These are phyloP conservation scores for Teunomyces lycoperdinae DNA, from an alignment of 805 yeast genomes.

Conservation along the genomic window DNA sequence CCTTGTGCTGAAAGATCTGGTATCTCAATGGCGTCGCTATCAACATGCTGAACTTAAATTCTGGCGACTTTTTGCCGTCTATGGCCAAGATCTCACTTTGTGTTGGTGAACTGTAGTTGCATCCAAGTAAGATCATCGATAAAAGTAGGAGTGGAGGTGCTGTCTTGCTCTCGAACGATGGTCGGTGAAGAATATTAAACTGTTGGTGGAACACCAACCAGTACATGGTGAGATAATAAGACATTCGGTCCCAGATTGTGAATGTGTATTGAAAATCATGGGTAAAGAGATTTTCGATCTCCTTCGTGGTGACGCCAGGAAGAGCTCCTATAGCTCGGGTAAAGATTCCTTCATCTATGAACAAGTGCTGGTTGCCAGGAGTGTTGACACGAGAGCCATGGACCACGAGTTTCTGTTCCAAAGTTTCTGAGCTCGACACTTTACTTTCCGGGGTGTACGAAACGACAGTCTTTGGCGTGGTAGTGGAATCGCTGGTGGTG, in stretches of 20 bases:
- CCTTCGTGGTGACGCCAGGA: slow-evolving; percentile 21
- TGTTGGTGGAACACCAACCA: slow-evolving; percentile 63
- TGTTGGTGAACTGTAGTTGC: slow-evolving; percentile 33
- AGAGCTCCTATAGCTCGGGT: slow-evolving; percentile 32
- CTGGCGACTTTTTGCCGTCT: slow-evolving; percentile 24
- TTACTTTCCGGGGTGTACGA: slow-evolving; percentile 4
- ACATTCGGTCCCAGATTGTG: slow-evolving; percentile 30
- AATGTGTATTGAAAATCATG: slow-evolving; percentile 19
- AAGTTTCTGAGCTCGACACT: slow-evolving; percentile 1
- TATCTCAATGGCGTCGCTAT: slow-evolving; percentile 64
- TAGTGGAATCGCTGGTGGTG: slow-evolving; percentile 22
- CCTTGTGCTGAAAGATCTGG: slow-evolving; percentile 65
- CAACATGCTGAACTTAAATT: slow-evolving; percentile 40
- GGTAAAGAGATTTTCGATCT: slow-evolving; percentile 25
- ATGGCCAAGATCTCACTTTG: slow-evolving; percentile 15
- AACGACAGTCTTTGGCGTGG: slow-evolving; percentile 13
- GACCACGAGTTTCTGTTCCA: slow-evolving; percentile 12
- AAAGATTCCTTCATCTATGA: slow-evolving; percentile 35
- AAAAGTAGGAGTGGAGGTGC: slow-evolving; percentile 51
- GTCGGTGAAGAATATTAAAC: slow-evolving; percentile 56
- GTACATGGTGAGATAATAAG: slow-evolving; percentile 40
- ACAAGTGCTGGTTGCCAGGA: slow-evolving; percentile 32
- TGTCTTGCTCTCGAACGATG: slow-evolving; percentile 50
- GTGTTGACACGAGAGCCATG: slow-evolving; percentile 23
- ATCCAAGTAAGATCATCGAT: slow-evolving; percentile 58